phyloP scores from a whole-genome alignment of 495 filamentous ascomycete genomes.

The Cercophora sp. region DNA sequence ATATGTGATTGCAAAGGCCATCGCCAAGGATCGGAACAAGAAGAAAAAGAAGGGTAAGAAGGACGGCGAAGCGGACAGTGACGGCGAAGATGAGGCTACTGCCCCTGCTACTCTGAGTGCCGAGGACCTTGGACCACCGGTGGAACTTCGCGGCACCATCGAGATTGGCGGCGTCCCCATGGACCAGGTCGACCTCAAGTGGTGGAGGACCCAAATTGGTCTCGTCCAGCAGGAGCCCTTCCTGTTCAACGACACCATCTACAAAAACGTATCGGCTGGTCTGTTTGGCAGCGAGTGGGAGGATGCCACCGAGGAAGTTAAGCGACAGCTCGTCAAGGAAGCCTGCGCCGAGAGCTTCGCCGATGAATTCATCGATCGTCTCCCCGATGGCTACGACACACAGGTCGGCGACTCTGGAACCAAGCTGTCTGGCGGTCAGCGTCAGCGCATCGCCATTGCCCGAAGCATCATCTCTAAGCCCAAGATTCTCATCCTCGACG shows the following conservation, averaged over 20 bases:
- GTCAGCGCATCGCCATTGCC: conserved; percentile 70
- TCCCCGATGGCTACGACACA: conserved; percentile 61
- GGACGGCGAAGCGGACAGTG: conserved; percentile 16
- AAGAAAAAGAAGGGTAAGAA: conserved; percentile 32
- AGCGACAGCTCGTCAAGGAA: conserved; percentile 50
- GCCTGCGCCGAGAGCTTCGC: conserved; percentile 57
- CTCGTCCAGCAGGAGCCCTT: conserved; percentile 71
- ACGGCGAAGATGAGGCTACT: conserved; percentile 28
- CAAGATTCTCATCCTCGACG: conserved; percentile 75
- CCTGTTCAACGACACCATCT: conserved; percentile 69
- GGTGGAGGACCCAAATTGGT: conserved; percentile 65
- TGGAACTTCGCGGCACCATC: conserved; percentile 47
- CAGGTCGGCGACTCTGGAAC: conserved; percentile 48
- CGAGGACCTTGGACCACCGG: conserved; percentile 36
- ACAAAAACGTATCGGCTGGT: conserved; percentile 59
- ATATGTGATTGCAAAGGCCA: conserved; percentile 44
- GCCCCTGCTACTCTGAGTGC: conserved; percentile 10
- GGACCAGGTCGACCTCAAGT: conserved; percentile 53
- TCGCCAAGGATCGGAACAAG: conserved; percentile 42
- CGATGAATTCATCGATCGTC: conserved; percentile 54
- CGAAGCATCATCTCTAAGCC: conserved; percentile 69
- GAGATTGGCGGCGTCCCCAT: conserved; percentile 54
- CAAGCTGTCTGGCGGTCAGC: conserved; percentile 51
- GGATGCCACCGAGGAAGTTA: conserved; percentile 46
- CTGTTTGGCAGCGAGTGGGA: conserved; percentile 57